These are phyloP conservation scores for Cardamine chenopodiifolia DNA, from an alignment of 345 rosid genomes.

Conservation along the genomic window DNA sequence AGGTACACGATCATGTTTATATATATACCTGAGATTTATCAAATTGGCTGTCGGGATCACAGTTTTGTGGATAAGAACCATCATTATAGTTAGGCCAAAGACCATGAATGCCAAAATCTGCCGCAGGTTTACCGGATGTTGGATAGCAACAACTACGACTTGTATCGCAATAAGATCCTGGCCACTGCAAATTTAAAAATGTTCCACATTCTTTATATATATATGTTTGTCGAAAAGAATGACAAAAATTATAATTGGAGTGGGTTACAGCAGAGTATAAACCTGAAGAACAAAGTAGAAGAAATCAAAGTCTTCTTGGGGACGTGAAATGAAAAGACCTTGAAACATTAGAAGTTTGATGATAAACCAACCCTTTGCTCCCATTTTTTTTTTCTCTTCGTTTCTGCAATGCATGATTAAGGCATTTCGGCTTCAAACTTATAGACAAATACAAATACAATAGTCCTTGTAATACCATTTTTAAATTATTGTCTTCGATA, in stretches of 20 bases:
- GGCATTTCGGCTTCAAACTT: conserved; percentile 16
- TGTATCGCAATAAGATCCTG: conserved; percentile 84
- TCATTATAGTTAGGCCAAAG: conserved; percentile 85
- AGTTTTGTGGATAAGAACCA: conserved; percentile 70
- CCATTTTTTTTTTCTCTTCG: conserved; percentile 14
- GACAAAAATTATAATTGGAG: background rate
- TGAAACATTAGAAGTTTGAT: conserved; percentile 50
- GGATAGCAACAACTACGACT: conserved; percentile 76
- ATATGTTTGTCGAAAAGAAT: background rate
- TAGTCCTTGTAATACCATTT: conserved; percentile 5
- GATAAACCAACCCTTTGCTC: conserved; percentile 15
- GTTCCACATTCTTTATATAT: background rate
- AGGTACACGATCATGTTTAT: background rate
- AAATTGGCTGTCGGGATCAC: conserved; percentile 55
- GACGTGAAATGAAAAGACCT: conserved; percentile 48
- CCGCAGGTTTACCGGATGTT: conserved; percentile 70
- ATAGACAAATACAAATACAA: conserved; percentile 2
- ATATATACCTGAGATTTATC: conserved; percentile 62
- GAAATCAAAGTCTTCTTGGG: conserved; percentile 68
- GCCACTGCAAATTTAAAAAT: conserved; percentile 59
- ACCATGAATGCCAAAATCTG: conserved; percentile 89
- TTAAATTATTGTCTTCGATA: background rate
- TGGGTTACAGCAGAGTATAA: background rate
- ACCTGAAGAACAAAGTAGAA: conserved; percentile 91
- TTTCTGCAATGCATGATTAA: background rate